Base-by-base conservation (phyloP, 2,329 filamentous ascomycete genomes). In the Aspergillus pseudoviridinutans region DNA sequence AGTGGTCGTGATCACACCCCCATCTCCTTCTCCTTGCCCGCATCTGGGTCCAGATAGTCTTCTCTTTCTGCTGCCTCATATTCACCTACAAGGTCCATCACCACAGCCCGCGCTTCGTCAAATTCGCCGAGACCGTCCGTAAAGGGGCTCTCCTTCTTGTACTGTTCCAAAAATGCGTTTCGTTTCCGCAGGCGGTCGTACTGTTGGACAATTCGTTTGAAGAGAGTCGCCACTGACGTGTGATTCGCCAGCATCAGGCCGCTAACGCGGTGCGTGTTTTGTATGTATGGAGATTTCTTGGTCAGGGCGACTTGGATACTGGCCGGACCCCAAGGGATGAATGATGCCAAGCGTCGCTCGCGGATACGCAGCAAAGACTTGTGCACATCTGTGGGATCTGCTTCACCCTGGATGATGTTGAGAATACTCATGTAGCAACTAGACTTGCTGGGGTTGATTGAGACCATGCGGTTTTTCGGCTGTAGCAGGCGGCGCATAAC, bases 401-500 rank as follows among this genome's bases (percentile, higher is more conserved):
- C 94, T 75, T 99, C 94, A 69, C 94, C 94, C 80, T 97, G 94
- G 68, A 99, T 99, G 68, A 99, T 96, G 76, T 99, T 97, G 61
- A 99, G 82, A 66, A 99, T 97, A 50, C 92, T 96, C 71, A 99
- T 97, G 79, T 99, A 99, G 80, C 94, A 99, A 78, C 92, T 97
- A 79, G 91, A 95, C 80, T 97, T 97, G 68, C 89, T 90, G 1
- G 93, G 92, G 56, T 92, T 89, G 24, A 94, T 96, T 25, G 92
- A 96, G 49, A 99, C 94, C 94, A 99, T 99, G 72, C 95, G 88
- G 77, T 99, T 99, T 82, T 99, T 99, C 42, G 94, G 94, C 76
- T 99, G 95, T 58, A 99, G 80, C 25, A 99, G 80, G 58, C 94
- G 85, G 57, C 94, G 87, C 94, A 99, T 99, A 61, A 99, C 95